Evolutionary conservation across 1,284 basidiomycete species (phyloP).

Genomic region (Ceratobasidium papillatum): DNA sequence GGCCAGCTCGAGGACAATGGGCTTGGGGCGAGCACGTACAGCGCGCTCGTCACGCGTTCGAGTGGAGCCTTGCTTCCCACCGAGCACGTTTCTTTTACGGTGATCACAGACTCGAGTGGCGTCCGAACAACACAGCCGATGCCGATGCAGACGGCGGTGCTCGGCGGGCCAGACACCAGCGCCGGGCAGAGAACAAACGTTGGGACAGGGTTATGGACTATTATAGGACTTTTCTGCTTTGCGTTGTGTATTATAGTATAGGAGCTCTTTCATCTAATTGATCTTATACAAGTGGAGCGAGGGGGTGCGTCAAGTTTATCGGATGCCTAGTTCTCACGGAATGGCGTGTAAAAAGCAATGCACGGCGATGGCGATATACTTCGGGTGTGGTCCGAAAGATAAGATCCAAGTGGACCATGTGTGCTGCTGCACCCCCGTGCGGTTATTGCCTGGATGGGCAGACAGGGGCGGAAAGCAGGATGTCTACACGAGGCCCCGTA

Average conservation of each 20-base stretch:
- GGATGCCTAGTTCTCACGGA: not conserved
- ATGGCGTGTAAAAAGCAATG: not conserved
- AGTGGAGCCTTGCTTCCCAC: conserved; percentile 21
- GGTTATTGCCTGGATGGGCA: not conserved
- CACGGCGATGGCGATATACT: not conserved
- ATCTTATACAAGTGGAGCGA: not conserved
- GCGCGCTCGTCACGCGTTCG: conserved; percentile 18
- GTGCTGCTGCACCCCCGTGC: not conserved
- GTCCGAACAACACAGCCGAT: conserved; percentile 7
- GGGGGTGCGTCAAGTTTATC: not conserved
- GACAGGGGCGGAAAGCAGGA: conserved; percentile 4
- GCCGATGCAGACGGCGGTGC: conserved; percentile 24
- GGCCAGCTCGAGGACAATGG: conserved; percentile 10
- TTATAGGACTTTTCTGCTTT: not conserved
- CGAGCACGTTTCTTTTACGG: conserved; percentile 10
- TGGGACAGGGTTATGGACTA: not conserved
- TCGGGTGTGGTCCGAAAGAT: conserved; percentile 17
- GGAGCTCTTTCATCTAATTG: not conserved
- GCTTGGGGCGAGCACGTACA: conserved; percentile 32
- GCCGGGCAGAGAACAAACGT: not conserved
- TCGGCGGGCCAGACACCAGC: conserved; percentile 15
- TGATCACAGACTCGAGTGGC: conserved; percentile 26
- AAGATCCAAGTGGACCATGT: conserved; percentile 8
- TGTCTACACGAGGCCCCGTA: not conserved
- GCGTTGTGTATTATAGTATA: conserved; percentile 3